A percentile compares a stretch with the other conserved stretches of the same genome.
phyloP scores from a whole-genome alignment of 441 rosid species.

The Erysimum pusillum region DNA sequence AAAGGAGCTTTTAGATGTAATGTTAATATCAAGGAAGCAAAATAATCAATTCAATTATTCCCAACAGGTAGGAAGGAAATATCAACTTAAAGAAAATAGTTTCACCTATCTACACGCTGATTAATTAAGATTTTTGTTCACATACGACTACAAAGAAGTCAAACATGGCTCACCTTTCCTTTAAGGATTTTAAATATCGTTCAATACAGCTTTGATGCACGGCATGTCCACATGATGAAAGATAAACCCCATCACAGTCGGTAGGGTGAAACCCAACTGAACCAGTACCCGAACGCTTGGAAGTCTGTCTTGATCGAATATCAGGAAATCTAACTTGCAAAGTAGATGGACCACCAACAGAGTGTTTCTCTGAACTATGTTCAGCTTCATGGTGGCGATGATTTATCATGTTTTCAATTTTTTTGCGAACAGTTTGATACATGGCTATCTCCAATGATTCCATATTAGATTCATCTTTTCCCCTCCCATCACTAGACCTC shows the following conservation, averaged over 20 bases:
- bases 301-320: constrained; percentile 60
- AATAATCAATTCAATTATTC: constrained; percentile 21
- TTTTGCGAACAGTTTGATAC: constrained; percentile 57
- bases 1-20: constrained; percentile 4
- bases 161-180: constrained; percentile 75
- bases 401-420: constrained; percentile 43
- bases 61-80: constrained; percentile 14
- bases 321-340: constrained; percentile 62
- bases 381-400: constrained; percentile 46
- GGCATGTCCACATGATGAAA: constrained; percentile 97
- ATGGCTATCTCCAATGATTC: constrained; percentile 77
- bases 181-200: constrained; percentile 83
- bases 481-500: constrained; percentile 57
- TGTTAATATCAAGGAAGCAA: neutral
- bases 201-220: constrained; percentile 95
- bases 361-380: constrained; percentile 45
- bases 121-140: constrained; percentile 14
- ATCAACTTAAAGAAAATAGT: constrained; percentile 4
- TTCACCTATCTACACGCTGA: constrained; percentile 31
- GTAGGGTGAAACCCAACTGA: constrained; percentile 80
- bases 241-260: constrained; percentile 89
- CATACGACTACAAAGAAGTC: constrained; percentile 19
- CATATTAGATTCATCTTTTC: constrained; percentile 47
- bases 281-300: constrained; percentile 51
- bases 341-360: constrained; percentile 56